phyloP scores from a whole-genome alignment of 305 asterid species.

The Salvia sclarea region DNA sequence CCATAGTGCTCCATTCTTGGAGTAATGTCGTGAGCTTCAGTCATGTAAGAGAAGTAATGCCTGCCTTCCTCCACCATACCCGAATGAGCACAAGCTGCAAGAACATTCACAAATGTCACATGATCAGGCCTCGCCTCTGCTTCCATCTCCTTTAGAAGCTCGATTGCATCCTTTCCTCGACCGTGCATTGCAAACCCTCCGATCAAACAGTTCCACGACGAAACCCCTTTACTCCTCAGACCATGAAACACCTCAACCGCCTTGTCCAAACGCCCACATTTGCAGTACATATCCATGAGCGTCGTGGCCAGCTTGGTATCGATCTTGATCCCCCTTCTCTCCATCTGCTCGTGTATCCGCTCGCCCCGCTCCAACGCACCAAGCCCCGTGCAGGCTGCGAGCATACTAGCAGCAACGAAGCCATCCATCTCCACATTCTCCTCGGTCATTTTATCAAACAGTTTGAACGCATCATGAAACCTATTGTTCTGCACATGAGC shows the following conservation, averaged over 20 bases:
- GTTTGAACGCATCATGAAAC: conserved; percentile 53
- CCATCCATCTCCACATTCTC: conserved; percentile 53
- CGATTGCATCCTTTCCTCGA: conserved; percentile 54
- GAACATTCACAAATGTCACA: conserved; percentile 60
- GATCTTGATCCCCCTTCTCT: conserved; percentile 35
- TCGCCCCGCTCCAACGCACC: conserved; percentile 66
- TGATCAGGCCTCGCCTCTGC: conserved; percentile 46
- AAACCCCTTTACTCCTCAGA: conserved; percentile 45
- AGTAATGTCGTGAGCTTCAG: conserved; percentile 39
- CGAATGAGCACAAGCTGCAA: conserved; percentile 71
- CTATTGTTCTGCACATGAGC: conserved; percentile 60
- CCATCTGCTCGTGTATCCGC: conserved; percentile 48
- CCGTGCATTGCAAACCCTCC: conserved; percentile 78
- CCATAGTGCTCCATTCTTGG: conserved; percentile 72
- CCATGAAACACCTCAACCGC: conserved; percentile 48
- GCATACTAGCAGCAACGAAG: conserved; percentile 68
- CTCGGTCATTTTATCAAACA: conserved; percentile 54
- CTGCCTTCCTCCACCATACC: conserved; percentile 66
- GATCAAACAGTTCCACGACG: conserved; percentile 71
- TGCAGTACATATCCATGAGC: conserved; percentile 59
- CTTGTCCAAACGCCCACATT: conserved; percentile 60
- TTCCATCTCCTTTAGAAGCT: conserved; percentile 59
- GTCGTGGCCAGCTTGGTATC: conserved; percentile 55
- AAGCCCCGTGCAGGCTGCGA: conserved; percentile 66
- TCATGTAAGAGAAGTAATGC: conserved; percentile 54